These are phyloP conservation scores for Sesbania bispinosa DNA, from an alignment of 306 rosid species.

Conservation along the genomic window DNA sequence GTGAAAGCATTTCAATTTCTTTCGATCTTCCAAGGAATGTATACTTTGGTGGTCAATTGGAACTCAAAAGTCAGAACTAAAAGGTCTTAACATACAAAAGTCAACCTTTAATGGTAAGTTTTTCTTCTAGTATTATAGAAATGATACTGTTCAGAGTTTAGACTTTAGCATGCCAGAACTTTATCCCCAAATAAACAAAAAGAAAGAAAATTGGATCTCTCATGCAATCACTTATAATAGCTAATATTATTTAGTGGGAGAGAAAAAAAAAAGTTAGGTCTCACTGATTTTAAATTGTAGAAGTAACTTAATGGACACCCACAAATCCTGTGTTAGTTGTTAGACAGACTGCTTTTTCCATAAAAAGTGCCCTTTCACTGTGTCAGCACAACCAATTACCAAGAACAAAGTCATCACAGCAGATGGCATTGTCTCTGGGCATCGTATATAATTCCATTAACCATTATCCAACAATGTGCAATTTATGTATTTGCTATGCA, in stretches of 20 bases:
- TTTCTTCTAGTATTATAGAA: background rate
- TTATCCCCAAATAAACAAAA: background rate
- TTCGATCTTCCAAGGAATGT: background rate
- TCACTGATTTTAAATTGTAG: background rate
- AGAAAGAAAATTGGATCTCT: background rate
- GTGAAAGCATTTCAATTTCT: background rate
- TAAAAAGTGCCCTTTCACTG: background rate
- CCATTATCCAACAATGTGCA: too few relatives aligned
- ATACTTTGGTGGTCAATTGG: background rate
- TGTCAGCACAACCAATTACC: background rate
- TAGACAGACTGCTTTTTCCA: background rate
- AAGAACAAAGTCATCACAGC: background rate
- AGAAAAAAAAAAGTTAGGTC: background rate
- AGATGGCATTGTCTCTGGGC: background rate
- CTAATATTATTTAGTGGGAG: background rate
- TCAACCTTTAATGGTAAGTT: background rate
- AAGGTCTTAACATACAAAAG: background rate
- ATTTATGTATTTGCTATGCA: too few relatives aligned
- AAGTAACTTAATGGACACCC: constrained; percentile 19
- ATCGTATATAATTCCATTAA: background rate
- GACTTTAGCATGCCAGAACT: background rate
- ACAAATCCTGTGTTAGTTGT: background rate
- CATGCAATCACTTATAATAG: background rate
- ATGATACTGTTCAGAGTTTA: background rate
- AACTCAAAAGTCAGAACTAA: background rate